Evolutionary conservation across 2,329 filamentous ascomycete species (phyloP).

Genomic region (Sclerotinia sclerotiorum): DNA sequence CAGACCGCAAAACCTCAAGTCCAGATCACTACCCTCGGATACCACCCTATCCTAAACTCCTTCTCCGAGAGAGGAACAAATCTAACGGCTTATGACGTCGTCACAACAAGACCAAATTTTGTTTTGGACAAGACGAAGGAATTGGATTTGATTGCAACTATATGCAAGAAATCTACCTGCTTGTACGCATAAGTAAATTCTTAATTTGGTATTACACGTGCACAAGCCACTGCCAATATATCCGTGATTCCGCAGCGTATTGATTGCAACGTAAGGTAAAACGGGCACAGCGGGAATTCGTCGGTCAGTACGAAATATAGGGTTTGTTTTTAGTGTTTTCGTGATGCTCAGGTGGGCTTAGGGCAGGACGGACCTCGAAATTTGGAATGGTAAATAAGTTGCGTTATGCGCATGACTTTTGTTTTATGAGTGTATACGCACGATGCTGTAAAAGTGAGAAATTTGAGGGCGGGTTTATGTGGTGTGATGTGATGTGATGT

Average conservation of each 20-base stretch:
- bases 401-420: slow-evolving; percentile 18
- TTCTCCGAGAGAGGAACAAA: not conserved
- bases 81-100: slow-evolving; percentile 11
- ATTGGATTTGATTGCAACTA: not conserved
- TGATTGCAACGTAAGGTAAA: not conserved
- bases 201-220: not conserved
- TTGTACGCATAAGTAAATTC: slow-evolving; percentile 1
- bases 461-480: not conserved
- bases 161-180: not conserved
- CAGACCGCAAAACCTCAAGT: not conserved
- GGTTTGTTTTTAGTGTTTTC: not conserved
- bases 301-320: not conserved
- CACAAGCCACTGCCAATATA: not conserved
- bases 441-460: not conserved
- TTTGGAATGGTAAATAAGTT: not conserved
- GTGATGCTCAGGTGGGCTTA: slow-evolving; percentile 11
- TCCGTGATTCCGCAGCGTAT: not conserved
- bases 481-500: slow-evolving; percentile 13
- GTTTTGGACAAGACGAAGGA: not conserved
- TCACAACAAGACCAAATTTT: not conserved
- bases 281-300: slow-evolving; percentile 1
- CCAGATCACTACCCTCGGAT: slow-evolving; percentile 8
- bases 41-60: slow-evolving; percentile 3
- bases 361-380: not conserved
- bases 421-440: slow-evolving; percentile 14